Conservation (phyloP, 169 alveolate genomes). For the Babesia ovis region DNA sequence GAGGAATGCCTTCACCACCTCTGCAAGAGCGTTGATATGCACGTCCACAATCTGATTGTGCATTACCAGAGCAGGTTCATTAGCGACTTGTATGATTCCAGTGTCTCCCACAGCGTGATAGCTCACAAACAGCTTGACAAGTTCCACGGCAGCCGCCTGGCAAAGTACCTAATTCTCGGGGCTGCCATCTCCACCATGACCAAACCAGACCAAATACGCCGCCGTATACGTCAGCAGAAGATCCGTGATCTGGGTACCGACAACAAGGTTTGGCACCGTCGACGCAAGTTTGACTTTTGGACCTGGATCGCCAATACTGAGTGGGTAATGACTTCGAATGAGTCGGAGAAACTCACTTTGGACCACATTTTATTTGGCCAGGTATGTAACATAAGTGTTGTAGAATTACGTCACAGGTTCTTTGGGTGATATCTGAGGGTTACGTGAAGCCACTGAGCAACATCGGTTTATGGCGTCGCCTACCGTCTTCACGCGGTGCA, state of each 20-base stretch:
- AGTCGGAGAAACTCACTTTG: not conserved
- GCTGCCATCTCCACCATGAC: conserved; percentile 35
- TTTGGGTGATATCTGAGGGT: conserved; percentile 48
- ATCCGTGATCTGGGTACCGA: not conserved
- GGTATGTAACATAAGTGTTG: conserved; percentile 5
- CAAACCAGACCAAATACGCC: conserved; percentile 3
- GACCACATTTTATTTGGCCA: conserved; percentile 30
- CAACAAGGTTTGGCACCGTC: conserved; percentile 14
- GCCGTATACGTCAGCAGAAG: not conserved
- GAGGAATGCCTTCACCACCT: conserved; percentile 14
- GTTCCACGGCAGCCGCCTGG: conserved; percentile 56
- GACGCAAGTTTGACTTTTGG: conserved; percentile 29
- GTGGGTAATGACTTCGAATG: conserved; percentile 32
- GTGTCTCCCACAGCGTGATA: not conserved
- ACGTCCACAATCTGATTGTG: not conserved
- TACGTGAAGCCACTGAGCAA: conserved; percentile 35
- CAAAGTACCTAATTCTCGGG: conserved; percentile 43
- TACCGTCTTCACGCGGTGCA: conserved; percentile 22
- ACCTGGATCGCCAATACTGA: conserved; percentile 49
- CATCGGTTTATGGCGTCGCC: conserved; percentile 1
- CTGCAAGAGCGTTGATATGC: conserved; percentile 35
- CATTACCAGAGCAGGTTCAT: conserved; percentile 32
- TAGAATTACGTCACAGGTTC: conserved; percentile 8
- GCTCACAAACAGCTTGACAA: conserved; percentile 28
- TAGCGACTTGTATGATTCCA: conserved; percentile 16